Evolutionary conservation across 495 filamentous ascomycete genomes (phyloP), one percentile per base, ranked within the genome.

Genomic region (Neurospora sp.): DNA sequence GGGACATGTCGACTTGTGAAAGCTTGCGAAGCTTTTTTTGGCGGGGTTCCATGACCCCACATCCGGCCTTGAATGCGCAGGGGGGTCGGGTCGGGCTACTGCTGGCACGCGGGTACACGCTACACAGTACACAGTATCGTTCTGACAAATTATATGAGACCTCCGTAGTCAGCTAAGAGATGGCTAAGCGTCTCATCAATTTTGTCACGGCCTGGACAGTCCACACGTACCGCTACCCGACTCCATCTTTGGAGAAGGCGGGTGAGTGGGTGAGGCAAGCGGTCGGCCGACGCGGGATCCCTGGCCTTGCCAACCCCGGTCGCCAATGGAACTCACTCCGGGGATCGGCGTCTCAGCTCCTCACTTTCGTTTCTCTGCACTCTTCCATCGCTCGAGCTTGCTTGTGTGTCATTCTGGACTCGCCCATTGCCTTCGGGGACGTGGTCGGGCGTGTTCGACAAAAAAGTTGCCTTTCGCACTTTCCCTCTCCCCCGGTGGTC

Each of bases 401-500:
- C 48, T 31, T 61, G 48, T 61, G 48, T 61, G 48, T 61, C 48
- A 31, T 31, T 31, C 22, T 22, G 22, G 48, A 22, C 22, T 61
- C 53, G 27, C 53, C 53, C 53, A 61, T 61, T 61, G 27, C 53
- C 53, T 61, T 61, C 53, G 14, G 53, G 53, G 53, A 61, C 22
- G 53, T 61, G 53, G 20, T 61, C 53, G 53, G 53, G 12, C 53
- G 53, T 61, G 14, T 18, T 61, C 27, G 27, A 61, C 53, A 61
- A 61, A 61, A 61, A 61, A 16, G 22, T 31, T 16, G 53, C 16
- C 22, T 61, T 35, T 35, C 27, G 53, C 71, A 39, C 71, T 59
- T n/a, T 72, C 71, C 38, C 48, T 69, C 71, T 71, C 69, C 39
- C 39, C 73, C 53, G 75, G 73, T 42, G 40, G 61, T 31, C 53